phyloP scores from a whole-genome alignment of 768 basidiomycete species.

The Suillus decipiens region DNA sequence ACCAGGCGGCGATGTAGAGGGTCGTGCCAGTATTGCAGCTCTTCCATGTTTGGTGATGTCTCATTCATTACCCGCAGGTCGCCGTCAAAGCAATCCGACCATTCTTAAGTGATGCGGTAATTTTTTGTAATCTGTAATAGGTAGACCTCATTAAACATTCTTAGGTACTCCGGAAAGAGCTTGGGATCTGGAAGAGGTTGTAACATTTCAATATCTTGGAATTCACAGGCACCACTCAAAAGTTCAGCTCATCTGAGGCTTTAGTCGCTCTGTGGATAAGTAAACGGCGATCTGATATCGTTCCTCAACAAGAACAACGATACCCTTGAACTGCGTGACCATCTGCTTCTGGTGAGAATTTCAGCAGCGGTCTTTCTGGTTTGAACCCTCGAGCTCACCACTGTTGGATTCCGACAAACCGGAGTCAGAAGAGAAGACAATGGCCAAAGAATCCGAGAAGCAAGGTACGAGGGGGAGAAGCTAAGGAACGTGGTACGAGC shows the following conservation, averaged over 20 bases:
- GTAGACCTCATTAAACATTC: too few relatives aligned
- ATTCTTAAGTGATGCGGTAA: background rate
- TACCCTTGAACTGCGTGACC: slow-evolving; percentile 11
- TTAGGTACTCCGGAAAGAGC: slow-evolving; percentile 16
- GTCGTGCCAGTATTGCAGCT: background rate
- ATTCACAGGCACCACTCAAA: slow-evolving; percentile 17
- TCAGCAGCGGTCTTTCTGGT: background rate
- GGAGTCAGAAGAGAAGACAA: too few relatives aligned
- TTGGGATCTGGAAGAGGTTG: slow-evolving; percentile 23
- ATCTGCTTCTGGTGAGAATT: slow-evolving; percentile 20
- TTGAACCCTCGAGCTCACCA: background rate
- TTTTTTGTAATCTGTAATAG: background rate
- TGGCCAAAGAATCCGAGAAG: too few relatives aligned
- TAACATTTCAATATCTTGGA: slow-evolving; percentile 21
- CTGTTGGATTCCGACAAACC: too few relatives aligned
- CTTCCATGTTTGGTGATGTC: background rate
- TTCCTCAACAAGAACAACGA: slow-evolving; percentile 14
- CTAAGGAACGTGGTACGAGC: too few relatives aligned
- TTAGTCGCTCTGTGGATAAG: slow-evolving; percentile 24
- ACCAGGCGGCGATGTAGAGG: background rate
- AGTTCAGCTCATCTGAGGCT: slow-evolving; percentile 22
- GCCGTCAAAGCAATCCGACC: background rate
- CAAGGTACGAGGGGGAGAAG: too few relatives aligned
- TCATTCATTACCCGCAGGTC: background rate
- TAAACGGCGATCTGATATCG: slow-evolving; percentile 15